These are phyloP conservation scores for Vickermania ingenoplastis DNA, from an alignment of 208 protist species.

Conservation along the genomic window DNA sequence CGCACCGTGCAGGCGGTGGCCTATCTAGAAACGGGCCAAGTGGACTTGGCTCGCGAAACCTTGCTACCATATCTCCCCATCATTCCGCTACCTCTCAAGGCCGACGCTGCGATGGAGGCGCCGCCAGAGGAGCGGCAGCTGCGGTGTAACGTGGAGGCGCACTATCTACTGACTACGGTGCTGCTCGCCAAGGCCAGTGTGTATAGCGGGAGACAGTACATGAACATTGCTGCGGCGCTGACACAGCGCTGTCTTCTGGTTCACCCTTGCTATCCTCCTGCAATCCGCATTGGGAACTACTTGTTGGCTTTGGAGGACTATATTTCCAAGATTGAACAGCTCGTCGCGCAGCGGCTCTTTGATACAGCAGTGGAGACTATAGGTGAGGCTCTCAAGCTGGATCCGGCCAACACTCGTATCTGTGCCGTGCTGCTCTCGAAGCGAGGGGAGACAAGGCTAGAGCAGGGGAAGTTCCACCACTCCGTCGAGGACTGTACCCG, in stretches of 20 bases:
- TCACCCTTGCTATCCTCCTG: slow-evolving; percentile 38
- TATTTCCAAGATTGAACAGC: slow-evolving; percentile 16
- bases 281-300: slow-evolving; percentile 52
- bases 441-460: slow-evolving; percentile 36
- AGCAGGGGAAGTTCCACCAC: slow-evolving; percentile 19
- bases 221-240: slow-evolving; percentile 62
- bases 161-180: slow-evolving; percentile 55
- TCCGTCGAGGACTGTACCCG: slow-evolving; percentile 54
- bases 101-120: slow-evolving; percentile 2
- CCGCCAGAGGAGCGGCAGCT: slow-evolving; percentile 27
- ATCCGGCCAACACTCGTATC: slow-evolving; percentile 29
- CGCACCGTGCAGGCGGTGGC: slow-evolving; percentile 45
- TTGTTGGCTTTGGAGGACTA: slow-evolving; percentile 55
- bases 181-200: slow-evolving; percentile 70
- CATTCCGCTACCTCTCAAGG: slow-evolving; percentile 25
- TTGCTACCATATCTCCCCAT: slow-evolving; percentile 62
- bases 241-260: slow-evolving; percentile 52
- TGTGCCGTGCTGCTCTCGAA: slow-evolving; percentile 27
- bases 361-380: slow-evolving; percentile 20
- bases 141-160: slow-evolving; percentile 30
- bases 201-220: slow-evolving; percentile 57
- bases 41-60: slow-evolving; percentile 34
- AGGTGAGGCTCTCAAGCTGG: slow-evolving; percentile 37
- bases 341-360: slow-evolving; percentile 21
- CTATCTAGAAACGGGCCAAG: slow-evolving; percentile 34